phyloP scores from a whole-genome alignment of 108 stramenopile species.

The Ochromonas danica region DNA sequence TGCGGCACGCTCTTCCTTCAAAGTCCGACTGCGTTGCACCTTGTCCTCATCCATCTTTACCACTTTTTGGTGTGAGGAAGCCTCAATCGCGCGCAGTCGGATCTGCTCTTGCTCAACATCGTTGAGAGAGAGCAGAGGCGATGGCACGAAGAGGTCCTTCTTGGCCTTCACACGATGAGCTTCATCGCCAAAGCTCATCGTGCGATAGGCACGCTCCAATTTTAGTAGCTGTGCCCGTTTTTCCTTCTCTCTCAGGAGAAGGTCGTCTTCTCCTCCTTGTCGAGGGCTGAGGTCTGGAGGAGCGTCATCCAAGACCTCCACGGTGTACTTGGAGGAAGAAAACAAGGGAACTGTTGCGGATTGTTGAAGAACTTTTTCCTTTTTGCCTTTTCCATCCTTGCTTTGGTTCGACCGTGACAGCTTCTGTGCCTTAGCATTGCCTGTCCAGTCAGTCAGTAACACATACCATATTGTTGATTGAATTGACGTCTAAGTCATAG shows the following conservation, averaged over 20 bases:
- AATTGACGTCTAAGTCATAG: too few relatives aligned
- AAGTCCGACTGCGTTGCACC: slow-evolving; percentile 38
- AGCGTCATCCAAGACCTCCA: slow-evolving; percentile 49
- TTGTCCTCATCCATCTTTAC: slow-evolving; percentile 36
- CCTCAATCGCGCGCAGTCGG: slow-evolving; percentile 33
- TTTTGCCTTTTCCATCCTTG: too few relatives aligned
- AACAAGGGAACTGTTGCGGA: too few relatives aligned
- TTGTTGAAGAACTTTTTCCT: too few relatives aligned
- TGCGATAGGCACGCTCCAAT: slow-evolving; percentile 42
- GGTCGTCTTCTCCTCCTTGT: background rate
- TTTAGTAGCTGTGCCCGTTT: background rate
- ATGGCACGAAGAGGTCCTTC: slow-evolving; percentile 37
- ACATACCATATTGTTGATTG: too few relatives aligned
- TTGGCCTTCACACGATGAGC: slow-evolving; percentile 38
- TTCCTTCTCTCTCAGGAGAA: slow-evolving; percentile 31
- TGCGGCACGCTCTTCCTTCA: slow-evolving; percentile 45
- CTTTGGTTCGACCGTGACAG: too few relatives aligned
- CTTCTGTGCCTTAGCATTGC: too few relatives aligned
- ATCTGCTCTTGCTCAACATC: slow-evolving; percentile 36
- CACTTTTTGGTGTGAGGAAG: slow-evolving; percentile 2
- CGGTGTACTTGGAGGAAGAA: too few relatives aligned
- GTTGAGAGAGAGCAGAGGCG: background rate
- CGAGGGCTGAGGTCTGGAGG: slow-evolving; percentile 40
- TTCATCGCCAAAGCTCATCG: slow-evolving; percentile 39
- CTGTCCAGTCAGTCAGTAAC: too few relatives aligned